These are phyloP conservation scores for Toxoplasma gondii DNA, from an alignment of 169 alveolate species.

Conservation along the genomic window DNA sequence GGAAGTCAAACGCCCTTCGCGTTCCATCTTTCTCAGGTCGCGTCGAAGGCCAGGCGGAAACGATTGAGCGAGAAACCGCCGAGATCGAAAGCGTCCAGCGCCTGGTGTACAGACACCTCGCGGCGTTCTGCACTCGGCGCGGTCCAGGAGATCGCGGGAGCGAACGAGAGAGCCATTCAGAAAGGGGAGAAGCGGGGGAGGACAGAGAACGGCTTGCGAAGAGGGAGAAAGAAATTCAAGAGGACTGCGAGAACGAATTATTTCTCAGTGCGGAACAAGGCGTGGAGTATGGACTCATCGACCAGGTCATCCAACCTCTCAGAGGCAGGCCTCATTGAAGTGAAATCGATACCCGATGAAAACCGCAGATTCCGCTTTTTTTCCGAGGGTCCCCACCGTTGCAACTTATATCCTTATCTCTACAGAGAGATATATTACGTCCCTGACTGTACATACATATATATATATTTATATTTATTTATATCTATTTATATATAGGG, in stretches of 20 bases:
- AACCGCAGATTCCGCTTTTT: no score
- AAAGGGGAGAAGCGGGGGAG: neutral
- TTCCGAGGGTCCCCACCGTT: no score
- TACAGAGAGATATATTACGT: neutral
- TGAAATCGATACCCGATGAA: no score
- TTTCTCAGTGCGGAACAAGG: neutral
- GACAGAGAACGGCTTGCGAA: neutral
- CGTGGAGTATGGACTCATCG: neutral
- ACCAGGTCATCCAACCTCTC: neutral
- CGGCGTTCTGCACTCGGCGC: neutral
- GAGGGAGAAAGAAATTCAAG: neutral
- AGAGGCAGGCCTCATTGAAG: neutral
- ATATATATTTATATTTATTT: neutral
- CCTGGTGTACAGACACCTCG: neutral
- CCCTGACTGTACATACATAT: neutral
- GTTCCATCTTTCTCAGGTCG: neutral
- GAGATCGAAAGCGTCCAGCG: conserved; percentile 18
- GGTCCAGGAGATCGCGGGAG: neutral
- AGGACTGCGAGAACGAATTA: neutral
- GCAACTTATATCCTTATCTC: neutral
- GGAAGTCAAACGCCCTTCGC: no score
- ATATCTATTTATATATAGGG: no score
- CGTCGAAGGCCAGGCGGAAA: conserved; percentile 2
- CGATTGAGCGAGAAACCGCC: neutral
- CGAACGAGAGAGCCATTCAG: neutral